phyloP scores from a whole-genome alignment of 257 asterid genomes.

The Scutellaria minor region DNA sequence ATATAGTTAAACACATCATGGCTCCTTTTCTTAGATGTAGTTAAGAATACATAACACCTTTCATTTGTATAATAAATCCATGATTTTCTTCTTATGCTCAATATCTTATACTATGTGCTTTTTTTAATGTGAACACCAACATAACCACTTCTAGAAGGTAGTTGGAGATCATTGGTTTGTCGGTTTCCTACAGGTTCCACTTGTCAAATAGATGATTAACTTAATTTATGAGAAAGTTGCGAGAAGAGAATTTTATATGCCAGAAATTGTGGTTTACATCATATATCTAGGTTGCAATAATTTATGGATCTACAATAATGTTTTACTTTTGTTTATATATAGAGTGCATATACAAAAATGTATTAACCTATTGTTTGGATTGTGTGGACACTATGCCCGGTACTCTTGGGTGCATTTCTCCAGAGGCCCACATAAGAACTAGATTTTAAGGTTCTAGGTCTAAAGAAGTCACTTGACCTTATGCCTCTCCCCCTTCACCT shows the following conservation, averaged over 20 bases:
- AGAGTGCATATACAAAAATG: background rate
- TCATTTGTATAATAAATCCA: constrained; percentile 7
- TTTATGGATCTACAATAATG: background rate
- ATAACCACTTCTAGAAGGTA: constrained; percentile 4
- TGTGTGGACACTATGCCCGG: background rate
- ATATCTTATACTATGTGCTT: background rate
- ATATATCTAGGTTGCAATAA: background rate
- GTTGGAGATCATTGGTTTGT: constrained; percentile 1
- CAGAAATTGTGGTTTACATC: constrained; percentile 3
- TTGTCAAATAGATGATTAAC: constrained; percentile 12
- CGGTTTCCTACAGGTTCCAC: background rate
- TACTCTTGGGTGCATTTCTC: constrained; percentile 1
- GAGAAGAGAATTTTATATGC: constrained; percentile 15
- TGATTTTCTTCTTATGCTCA: background rate
- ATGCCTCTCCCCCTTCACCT: constrained; percentile 27
- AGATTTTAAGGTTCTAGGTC: background rate
- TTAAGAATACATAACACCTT: background rate
- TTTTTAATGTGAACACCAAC: background rate
- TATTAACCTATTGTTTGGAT: no score
- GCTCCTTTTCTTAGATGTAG: background rate
- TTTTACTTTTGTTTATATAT: background rate
- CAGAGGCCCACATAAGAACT: background rate
- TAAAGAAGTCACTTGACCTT: background rate
- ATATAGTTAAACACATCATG: background rate
- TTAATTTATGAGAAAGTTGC: constrained; percentile 7